Base-by-base conservation (phyloP, 768 basidiomycete genomes). In the Rhodotorula babjevae region DNA sequence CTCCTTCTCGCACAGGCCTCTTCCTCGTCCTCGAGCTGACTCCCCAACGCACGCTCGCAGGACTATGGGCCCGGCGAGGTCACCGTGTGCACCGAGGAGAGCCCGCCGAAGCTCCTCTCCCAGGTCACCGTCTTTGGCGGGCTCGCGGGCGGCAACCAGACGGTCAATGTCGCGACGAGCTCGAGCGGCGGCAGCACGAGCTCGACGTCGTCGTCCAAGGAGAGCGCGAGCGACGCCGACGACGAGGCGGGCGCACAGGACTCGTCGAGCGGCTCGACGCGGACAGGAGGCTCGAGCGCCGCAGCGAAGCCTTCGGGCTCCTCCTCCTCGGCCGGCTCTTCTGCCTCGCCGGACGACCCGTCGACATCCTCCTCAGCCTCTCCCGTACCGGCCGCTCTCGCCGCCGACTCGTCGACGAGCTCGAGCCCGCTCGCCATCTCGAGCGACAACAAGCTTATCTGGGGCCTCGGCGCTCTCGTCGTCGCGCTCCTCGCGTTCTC, bases 21-120 rank as follows among this genome's bases (percentile, higher is more conserved):
- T 27, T 14, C 50, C 8, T 27, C 25, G 11, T 2, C 25, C 12
- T 25, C 19, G 23, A 23, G 50, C 40, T 27, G 14, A 25, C 23
- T 42, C 36, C 8, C 36, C 27, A 0, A 2, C 1, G 21, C 6
- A 9, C 3, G 36, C 56, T 12, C 33, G 16, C 49, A 50, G 49
- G 64, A 71, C n/a, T 66, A 58, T 46, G 70, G 70, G 3, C 70
- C 70, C 2, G 70, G n/a, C 16, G 65, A 61, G 36, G 60, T 71
- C 10, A 71, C 70, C 25, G 65, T 71, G 29, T 66, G 70, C 61
- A 58, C 46, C 53, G 64, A 71, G 33, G 53, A 66, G 2, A 27
- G 42, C n/a, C 42, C n/a, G n/a, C 70, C 70, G 0, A 10, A 2
- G 2, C 29, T 71, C 36, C 55, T 57, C 44, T 5, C 16, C 19